A percentile compares a stretch with the other conserved stretches of the same genome.
phyloP scores from a whole-genome alignment of 2,329 filamentous ascomycete species.

The Cladosporium velox region DNA sequence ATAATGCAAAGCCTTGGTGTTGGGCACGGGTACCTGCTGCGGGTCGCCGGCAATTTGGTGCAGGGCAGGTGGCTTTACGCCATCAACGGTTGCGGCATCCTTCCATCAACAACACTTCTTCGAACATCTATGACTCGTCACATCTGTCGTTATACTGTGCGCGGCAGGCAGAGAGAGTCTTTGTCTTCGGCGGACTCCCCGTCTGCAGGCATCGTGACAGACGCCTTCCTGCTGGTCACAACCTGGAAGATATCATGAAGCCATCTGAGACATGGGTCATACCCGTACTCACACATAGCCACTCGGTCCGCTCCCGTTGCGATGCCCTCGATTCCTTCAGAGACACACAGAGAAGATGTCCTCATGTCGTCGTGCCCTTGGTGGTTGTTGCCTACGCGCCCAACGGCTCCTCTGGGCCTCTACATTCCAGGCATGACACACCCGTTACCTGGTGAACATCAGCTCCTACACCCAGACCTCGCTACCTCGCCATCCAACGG shows the following conservation, averaged over 20 bases:
- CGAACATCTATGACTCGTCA: not conserved
- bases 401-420: constrained; percentile 17
- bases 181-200: not conserved
- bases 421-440: constrained; percentile 18
- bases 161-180: not conserved
- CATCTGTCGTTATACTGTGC: not conserved
- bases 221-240: constrained; percentile 5
- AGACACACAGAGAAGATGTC: constrained; percentile 17
- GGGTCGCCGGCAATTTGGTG: constrained; percentile 4
- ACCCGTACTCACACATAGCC: constrained; percentile 15
- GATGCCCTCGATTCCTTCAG: not conserved
- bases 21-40: constrained; percentile 17
- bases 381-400: constrained; percentile 11
- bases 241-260: constrained; percentile 12
- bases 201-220: not conserved
- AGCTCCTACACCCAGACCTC: constrained; percentile 5
- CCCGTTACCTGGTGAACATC: constrained; percentile 23
- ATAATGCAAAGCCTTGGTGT: not conserved
- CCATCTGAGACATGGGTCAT: constrained; percentile 18
- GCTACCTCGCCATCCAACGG: constrained; percentile 13
- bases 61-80: constrained; percentile 9
- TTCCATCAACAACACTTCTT: constrained; percentile 5
- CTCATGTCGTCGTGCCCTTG: constrained; percentile 7
- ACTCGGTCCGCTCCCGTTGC: not conserved
- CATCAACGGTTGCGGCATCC: constrained; percentile 2